Conservation (phyloP, 495 filamentous ascomycete genomes). For the Penicillium crystallinum region DNA sequence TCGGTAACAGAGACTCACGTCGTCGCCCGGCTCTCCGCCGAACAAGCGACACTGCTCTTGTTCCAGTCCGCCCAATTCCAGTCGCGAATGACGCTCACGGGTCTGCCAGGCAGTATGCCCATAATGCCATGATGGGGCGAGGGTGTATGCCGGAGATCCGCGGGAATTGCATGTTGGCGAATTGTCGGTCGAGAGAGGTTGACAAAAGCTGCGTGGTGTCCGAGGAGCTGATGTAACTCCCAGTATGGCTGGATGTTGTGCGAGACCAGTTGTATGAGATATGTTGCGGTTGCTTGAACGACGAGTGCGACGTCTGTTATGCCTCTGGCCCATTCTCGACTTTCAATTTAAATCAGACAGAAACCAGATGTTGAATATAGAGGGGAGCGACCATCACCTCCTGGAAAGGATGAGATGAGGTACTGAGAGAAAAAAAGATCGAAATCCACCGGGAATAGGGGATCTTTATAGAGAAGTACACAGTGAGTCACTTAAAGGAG, state of each 20-base stretch:
- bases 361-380: constrained; percentile 12
- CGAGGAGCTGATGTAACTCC: constrained; percentile 10
- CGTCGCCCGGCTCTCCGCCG: constrained; percentile 45
- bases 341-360: too few relatives aligned
- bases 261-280: neutral
- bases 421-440: constrained; percentile 17
- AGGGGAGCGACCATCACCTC: constrained; percentile 44
- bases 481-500: constrained; percentile 21
- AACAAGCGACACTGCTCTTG: constrained; percentile 41
- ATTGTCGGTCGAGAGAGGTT: constrained; percentile 4
- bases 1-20: constrained; percentile 40
- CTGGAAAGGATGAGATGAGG: constrained; percentile 41
- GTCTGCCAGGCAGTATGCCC: constrained; percentile 37
- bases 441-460: constrained; percentile 14
- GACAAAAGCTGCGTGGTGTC: constrained; percentile 8
- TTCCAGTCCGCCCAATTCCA: constrained; percentile 25
- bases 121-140: constrained; percentile 42
- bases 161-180: constrained; percentile 17
- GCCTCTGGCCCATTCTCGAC: constrained; percentile 44
- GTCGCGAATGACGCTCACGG: constrained; percentile 23
- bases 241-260: constrained; percentile 1
- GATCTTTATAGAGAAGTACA: constrained; percentile 12
- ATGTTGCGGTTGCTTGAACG: constrained; percentile 33
- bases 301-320: constrained; percentile 46
- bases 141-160: constrained; percentile 18